Percentiles rank a stretch among this genome's conserved stretches.
These are phyloP conservation scores for Paratinospora sagittata DNA, from an alignment of 164 flowering plant species.

Conservation along the genomic window DNA sequence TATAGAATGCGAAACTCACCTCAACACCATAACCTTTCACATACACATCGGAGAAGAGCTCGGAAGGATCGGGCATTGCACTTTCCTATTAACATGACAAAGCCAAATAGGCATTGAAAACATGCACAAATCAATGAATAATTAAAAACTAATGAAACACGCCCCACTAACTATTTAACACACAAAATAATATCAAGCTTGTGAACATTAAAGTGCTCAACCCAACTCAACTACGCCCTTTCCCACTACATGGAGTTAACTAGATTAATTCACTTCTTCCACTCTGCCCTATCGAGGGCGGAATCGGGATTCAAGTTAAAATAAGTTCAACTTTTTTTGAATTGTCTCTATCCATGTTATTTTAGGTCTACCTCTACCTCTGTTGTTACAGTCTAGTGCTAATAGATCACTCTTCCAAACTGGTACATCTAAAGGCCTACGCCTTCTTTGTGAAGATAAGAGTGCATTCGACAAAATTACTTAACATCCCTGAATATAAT, in stretches of 20 bases:
- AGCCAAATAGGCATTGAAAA: background rate
- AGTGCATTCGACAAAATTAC: background rate
- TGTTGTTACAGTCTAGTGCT: too few species aligned
- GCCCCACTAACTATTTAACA: background rate
- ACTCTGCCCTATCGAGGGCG: too few species aligned
- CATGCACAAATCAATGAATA: background rate
- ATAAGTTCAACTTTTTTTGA: too few species aligned
- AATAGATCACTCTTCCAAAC: too few species aligned
- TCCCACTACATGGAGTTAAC: too few species aligned
- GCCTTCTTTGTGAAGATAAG: background rate
- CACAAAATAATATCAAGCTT: background rate
- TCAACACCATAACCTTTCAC: constrained; percentile 72
- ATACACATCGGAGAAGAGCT: constrained; percentile 79
- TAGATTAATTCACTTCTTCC: too few species aligned
- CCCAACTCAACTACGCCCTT: too few species aligned
- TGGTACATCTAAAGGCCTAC: too few species aligned
- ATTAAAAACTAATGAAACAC: background rate
- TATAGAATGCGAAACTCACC: constrained; percentile 35
- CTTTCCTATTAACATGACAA: constrained; percentile 49
- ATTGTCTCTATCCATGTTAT: too few species aligned
- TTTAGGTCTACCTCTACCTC: too few species aligned
- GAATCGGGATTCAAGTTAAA: too few species aligned
- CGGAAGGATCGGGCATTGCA: constrained; percentile 89
- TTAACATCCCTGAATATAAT: background rate
- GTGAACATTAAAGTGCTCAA: background rate